Conservation (phyloP, 176 grass and related monocot genomes). For the Pontederia paniculata region DNA sequence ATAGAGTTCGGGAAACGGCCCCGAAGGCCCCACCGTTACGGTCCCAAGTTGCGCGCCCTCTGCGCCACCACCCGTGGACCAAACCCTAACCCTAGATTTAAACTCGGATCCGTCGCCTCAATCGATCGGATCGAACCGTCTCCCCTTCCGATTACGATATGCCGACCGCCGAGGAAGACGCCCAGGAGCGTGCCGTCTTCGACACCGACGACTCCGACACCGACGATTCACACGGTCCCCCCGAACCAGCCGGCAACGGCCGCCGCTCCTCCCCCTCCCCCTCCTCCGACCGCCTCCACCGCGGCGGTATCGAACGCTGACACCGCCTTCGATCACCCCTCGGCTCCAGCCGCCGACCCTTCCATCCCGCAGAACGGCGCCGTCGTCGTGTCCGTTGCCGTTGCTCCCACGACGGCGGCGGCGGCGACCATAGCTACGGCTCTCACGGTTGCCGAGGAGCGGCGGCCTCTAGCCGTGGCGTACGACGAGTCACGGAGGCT, state of each 20-base stretch:
- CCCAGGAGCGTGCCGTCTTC: constrained; percentile 4
- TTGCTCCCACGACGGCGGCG: neutral
- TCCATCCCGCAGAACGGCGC: neutral
- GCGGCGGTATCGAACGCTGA: neutral
- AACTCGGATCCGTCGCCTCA: neutral
- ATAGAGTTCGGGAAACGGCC: too few relatives aligned
- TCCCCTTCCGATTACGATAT: neutral
- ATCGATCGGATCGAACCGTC: neutral
- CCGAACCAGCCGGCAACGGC: neutral
- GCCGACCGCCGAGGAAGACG: constrained; percentile 9
- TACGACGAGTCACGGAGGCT: constrained; percentile 46
- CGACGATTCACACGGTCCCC: neutral
- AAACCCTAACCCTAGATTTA: constrained; percentile 23
- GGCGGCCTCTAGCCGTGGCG: constrained; percentile 10
- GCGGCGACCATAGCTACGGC: neutral
- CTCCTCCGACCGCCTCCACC: neutral
- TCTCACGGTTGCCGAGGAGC: neutral
- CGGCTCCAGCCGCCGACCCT: neutral
- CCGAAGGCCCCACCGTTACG: too few relatives aligned
- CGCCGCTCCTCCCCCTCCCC: neutral
- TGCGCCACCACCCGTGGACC: neutral
- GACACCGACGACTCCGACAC: neutral
- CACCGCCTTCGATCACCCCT: neutral
- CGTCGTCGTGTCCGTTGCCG: neutral
- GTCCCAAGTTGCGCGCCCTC: too few relatives aligned